Conservation (phyloP, 257 asterid species). For the Buddleja alternifolia region DNA sequence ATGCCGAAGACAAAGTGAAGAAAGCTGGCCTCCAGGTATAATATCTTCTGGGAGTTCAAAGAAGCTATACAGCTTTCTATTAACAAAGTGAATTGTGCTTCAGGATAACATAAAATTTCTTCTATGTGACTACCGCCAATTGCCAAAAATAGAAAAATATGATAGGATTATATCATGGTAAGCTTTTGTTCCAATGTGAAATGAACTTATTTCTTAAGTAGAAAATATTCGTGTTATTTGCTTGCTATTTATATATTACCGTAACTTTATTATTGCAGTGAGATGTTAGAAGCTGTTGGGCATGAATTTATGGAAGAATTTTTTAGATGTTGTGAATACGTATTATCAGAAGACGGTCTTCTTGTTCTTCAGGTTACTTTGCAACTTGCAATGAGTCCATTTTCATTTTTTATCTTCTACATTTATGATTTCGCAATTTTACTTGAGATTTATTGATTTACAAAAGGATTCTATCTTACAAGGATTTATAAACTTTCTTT, state of each 20-base stretch:
- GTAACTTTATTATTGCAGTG: conserved; percentile 57
- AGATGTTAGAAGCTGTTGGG: conserved; percentile 97
- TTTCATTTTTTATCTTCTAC: conserved; percentile 39
- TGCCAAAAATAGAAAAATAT: conserved; percentile 60
- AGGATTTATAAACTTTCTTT: no score
- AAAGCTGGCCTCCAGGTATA: conserved; percentile 83
- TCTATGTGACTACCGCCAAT: conserved; percentile 86
- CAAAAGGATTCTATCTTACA: conserved; percentile 47
- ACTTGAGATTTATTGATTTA: conserved; percentile 29
- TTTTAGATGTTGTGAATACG: conserved; percentile 70
- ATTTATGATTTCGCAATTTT: neutral
- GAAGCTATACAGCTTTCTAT: neutral
- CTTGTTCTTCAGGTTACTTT: conserved; percentile 79
- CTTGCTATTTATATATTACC: conserved; percentile 27
- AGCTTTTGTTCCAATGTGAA: neutral
- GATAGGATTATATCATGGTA: conserved; percentile 93
- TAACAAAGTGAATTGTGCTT: neutral
- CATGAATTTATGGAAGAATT: conserved; percentile 88
- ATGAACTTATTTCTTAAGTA: neutral
- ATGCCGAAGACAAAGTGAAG: conserved; percentile 74
- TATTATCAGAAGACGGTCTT: conserved; percentile 71
- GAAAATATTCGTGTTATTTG: neutral
- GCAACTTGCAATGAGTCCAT: conserved; percentile 22
- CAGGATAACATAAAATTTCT: conserved; percentile 74
- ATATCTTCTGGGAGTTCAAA: no score